Evolutionary conservation across 495 filamentous ascomycete genomes (phyloP).

Genomic region (Trichoderma asperelloides): DNA sequence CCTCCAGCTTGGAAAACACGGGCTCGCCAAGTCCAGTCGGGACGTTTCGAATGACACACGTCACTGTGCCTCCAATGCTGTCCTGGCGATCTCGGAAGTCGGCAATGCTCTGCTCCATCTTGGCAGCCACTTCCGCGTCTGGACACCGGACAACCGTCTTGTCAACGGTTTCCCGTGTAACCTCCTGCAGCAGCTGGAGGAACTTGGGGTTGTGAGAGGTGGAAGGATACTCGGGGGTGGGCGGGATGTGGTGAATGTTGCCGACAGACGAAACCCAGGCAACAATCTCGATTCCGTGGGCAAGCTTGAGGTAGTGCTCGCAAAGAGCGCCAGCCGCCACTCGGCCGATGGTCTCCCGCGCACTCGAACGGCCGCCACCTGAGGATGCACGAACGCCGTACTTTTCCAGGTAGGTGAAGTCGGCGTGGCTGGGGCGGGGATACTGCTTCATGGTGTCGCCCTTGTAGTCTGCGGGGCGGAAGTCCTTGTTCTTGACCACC

Average conservation of each 20-base stretch:
- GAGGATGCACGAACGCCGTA: slow-evolving; percentile 92
- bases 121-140: slow-evolving; percentile 47
- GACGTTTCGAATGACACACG: slow-evolving; percentile 87
- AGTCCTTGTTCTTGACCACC: slow-evolving; percentile 84
- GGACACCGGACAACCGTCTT: slow-evolving; percentile 83
- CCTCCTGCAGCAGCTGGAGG: slow-evolving; percentile 61
- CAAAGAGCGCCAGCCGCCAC: slow-evolving; percentile 93
- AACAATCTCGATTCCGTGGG: slow-evolving; percentile 82
- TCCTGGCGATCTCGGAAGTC: slow-evolving; percentile 72
- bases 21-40: slow-evolving; percentile 89
- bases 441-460: slow-evolving; percentile 84
- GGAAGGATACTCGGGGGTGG: slow-evolving; percentile 38
- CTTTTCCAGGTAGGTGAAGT: slow-evolving; percentile 95
- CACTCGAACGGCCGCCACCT: slow-evolving; percentile 85
- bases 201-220: slow-evolving; percentile 82
- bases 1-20: slow-evolving; percentile 93
- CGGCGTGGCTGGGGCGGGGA: slow-evolving; percentile 88
- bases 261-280: slow-evolving; percentile 87
- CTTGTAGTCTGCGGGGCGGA: slow-evolving; percentile 89
- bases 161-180: slow-evolving; percentile 77
- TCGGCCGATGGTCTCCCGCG: slow-evolving; percentile 87
- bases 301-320: slow-evolving; percentile 79
- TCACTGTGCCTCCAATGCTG: slow-evolving; percentile 93
- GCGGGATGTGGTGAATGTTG: slow-evolving; percentile 59
- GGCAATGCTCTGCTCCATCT: slow-evolving; percentile 76